Evolutionary conservation across 129 eudicot genomes (phyloP).

Genomic region (Flaveria sonorensis): DNA sequence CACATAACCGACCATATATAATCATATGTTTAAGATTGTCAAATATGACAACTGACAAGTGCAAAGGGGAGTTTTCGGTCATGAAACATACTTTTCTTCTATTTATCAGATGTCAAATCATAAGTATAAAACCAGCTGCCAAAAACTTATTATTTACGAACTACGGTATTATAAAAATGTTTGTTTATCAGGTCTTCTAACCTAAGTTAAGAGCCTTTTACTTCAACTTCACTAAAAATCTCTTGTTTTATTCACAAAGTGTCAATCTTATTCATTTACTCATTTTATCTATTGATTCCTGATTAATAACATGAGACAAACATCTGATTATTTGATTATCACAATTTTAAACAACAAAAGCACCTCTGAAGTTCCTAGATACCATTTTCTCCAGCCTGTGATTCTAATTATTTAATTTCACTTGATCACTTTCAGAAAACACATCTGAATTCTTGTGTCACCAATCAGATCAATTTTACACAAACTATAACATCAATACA

Average conservation of each 20-base stretch:
- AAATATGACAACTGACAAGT: no score
- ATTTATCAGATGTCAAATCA: no score
- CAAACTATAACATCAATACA: neutral
- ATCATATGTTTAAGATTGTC: no score
- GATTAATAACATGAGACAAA: neutral
- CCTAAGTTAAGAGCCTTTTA: neutral
- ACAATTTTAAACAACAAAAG: neutral
- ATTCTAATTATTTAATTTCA: neutral
- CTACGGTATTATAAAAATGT: neutral
- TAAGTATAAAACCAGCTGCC: no score
- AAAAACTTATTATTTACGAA: neutral
- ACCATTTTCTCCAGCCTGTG: neutral
- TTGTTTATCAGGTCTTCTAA: neutral
- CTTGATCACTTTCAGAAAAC: neutral
- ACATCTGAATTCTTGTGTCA: neutral
- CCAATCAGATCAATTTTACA: neutral
- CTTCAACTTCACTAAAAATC: neutral
- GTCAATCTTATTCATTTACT: neutral
- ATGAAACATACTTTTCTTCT: no score
- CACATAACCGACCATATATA: no score
- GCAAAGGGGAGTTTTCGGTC: no score
- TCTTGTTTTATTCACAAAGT: neutral
- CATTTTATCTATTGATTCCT: neutral
- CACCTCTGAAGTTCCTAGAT: neutral
- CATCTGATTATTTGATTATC: neutral